These are phyloP conservation scores for Cenococcum geophilum DNA, from an alignment of 495 filamentous ascomycete species.

Conservation along the genomic window DNA sequence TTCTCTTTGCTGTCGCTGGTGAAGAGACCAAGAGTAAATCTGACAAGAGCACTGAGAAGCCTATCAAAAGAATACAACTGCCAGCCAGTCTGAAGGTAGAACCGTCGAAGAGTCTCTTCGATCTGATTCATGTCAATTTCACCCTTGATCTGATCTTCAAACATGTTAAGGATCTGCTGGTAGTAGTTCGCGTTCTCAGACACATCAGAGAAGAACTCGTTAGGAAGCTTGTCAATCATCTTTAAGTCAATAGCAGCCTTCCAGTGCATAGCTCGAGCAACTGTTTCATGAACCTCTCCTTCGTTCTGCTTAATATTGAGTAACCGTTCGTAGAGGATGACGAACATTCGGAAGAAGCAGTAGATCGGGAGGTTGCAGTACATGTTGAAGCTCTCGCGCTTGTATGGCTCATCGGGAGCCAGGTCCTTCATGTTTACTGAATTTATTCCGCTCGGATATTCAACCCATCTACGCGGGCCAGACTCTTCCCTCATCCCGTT, in stretches of 20 bases:
- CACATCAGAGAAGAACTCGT: slow-evolving; percentile 72
- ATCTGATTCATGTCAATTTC: slow-evolving; percentile 74
- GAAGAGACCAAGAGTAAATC: slow-evolving; percentile 68
- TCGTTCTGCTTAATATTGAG: slow-evolving; percentile 72
- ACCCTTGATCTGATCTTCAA: slow-evolving; percentile 60
- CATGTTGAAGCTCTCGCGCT: slow-evolving; percentile 71
- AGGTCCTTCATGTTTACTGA: slow-evolving; percentile 51
- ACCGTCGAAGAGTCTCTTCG: slow-evolving; percentile 83
- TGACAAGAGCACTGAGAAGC: slow-evolving; percentile 67
- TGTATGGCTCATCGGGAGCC: slow-evolving; percentile 73
- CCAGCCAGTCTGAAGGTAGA: slow-evolving; percentile 83
- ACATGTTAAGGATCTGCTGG: slow-evolving; percentile 60
- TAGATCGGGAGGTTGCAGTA: slow-evolving; percentile 86
- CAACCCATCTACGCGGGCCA: slow-evolving; percentile 52
- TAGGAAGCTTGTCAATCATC: slow-evolving; percentile 67
- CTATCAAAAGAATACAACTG: slow-evolving; percentile 84
- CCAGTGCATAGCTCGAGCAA: slow-evolving; percentile 57
- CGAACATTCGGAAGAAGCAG: slow-evolving; percentile 88
- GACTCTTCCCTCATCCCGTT: slow-evolving; percentile 29
- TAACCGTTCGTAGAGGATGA: slow-evolving; percentile 78
- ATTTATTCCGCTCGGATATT: slow-evolving; percentile 51
- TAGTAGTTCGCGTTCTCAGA: slow-evolving; percentile 60
- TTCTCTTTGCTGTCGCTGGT: slow-evolving; percentile 82
- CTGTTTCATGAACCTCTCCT: slow-evolving; percentile 62
- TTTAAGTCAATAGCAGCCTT: slow-evolving; percentile 78